Base-by-base conservation (phyloP, 345 rosid species). In the Nasturtium officinale region DNA sequence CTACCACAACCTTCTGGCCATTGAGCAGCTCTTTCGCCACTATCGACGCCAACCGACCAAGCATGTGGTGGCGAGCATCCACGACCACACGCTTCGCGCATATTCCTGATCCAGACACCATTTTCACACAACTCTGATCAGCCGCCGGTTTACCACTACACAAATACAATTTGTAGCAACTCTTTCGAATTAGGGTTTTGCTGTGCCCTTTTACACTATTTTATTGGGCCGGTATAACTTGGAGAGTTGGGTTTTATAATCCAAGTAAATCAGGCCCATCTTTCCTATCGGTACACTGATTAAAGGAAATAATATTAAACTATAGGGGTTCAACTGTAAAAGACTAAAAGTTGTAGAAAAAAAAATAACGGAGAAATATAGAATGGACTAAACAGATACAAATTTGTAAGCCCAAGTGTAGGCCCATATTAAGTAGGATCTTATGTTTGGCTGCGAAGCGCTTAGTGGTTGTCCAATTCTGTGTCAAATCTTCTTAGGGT, bases 81-180 rank as follows among this genome's bases (percentile, higher is more conserved):
- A 90, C 90, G 80, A 88, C 93, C 64, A 88, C 96, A 57, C 80
- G 64, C 82, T 85, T 88, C 52, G 84, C 81, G 74, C 92, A 86
- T 18, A 87, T 76, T 54, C 95, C 96, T n/a, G 96, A 92, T 43
- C 92, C 98, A 0, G 91, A 90, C 79, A 92, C 96, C 96, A 89
- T 89, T 71, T 80, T 52, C 21, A n/a, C 58, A 10, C 53, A 9
- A 60, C 25, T 37, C 51, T 56, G 51, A 26, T 57, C 66, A 37
- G 78, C 67, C 67, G 67, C 73, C n/a, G 20, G 7, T 10, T 11
- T n/a, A 17, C 72, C 5, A 0, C 72, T 58, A 37, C 67, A 59
- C 59, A 15, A 59, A 30, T 38, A 43, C 32, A 13, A 59, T 2
- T 45, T 15, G 8, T 51, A 55, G 16, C 10, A 5, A 9, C 26